phyloP scores from a whole-genome alignment of 176 grass and related monocot species.

The Eleusine coracana region DNA sequence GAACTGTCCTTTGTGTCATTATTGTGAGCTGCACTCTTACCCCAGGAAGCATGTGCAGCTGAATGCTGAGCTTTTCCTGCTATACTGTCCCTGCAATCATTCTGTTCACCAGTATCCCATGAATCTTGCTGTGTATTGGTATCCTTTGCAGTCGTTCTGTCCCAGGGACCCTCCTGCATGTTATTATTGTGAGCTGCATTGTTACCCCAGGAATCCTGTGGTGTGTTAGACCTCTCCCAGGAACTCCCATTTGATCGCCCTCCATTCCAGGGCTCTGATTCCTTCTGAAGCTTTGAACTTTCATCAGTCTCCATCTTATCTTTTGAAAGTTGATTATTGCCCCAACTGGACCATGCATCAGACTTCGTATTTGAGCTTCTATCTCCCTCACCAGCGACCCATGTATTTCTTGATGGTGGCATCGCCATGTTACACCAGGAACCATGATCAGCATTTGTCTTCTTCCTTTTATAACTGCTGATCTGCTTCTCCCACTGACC shows the following conservation, averaged over 20 bases:
- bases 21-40: neutral
- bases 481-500: neutral
- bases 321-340: neutral
- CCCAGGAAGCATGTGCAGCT: conserved; percentile 27
- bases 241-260: conserved; percentile 31
- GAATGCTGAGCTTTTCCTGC: conserved; percentile 11
- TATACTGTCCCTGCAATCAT: conserved; percentile 40
- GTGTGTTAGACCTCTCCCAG: conserved; percentile 36
- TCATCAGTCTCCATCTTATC: conserved; percentile 21
- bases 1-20: conserved; percentile 2
- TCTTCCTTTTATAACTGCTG: conserved; percentile 24
- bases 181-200: conserved; percentile 9
- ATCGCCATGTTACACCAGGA: conserved; percentile 3
- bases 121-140: conserved; percentile 13
- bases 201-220: conserved; percentile 27
- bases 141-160: conserved; percentile 6
- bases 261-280: conserved; percentile 20
- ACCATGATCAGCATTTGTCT: conserved; percentile 7
- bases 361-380: conserved; percentile 24
- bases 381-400: neutral
- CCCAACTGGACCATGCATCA: conserved; percentile 26
- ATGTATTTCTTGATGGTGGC: neutral
- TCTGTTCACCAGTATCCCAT: conserved; percentile 11
- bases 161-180: conserved; percentile 27
- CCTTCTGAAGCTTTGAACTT: neutral